These are phyloP conservation scores for Xerocomellus chrysenteron DNA, from an alignment of 768 basidiomycete species.

Conservation along the genomic window DNA sequence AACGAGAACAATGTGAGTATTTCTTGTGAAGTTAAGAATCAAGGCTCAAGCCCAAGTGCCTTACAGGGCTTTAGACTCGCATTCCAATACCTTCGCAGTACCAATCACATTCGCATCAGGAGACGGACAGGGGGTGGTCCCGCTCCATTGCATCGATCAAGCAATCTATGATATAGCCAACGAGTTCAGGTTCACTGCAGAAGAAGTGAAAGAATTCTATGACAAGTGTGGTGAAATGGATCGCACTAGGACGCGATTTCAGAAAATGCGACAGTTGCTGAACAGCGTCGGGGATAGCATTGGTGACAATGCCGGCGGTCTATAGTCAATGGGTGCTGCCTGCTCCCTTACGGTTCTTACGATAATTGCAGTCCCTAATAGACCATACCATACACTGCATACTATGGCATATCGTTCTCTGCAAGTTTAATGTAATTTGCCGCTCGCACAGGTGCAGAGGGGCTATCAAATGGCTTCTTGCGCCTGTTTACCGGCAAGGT, in stretches of 20 bases:
- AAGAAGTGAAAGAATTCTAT: slow-evolving; percentile 79
- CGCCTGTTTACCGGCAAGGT: slow-evolving; percentile 46
- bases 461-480: slow-evolving; percentile 75
- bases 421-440: slow-evolving; percentile 65
- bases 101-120: slow-evolving; percentile 3
- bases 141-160: slow-evolving; percentile 65
- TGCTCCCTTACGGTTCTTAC: background rate
- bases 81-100: background rate
- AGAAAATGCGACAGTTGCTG: slow-evolving; percentile 57
- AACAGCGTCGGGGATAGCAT: slow-evolving; percentile 26
- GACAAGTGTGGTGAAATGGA: slow-evolving; percentile 72
- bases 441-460: slow-evolving; percentile 73
- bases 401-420: slow-evolving; percentile 53
- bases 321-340: slow-evolving; percentile 1
- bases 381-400: background rate
- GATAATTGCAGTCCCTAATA: slow-evolving; percentile 1
- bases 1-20: slow-evolving; percentile 40
- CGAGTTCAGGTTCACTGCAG: slow-evolving; percentile 67
- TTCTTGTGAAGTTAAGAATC: background rate
- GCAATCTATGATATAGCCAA: slow-evolving; percentile 63
- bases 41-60: slow-evolving; percentile 6
- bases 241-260: slow-evolving; percentile 62
- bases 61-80: slow-evolving; percentile 3
- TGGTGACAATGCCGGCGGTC: slow-evolving; percentile 2
- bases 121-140: slow-evolving; percentile 6